phyloP scores from a whole-genome alignment of 306 rosid genomes.

The Astragalus glycyphyllos region DNA sequence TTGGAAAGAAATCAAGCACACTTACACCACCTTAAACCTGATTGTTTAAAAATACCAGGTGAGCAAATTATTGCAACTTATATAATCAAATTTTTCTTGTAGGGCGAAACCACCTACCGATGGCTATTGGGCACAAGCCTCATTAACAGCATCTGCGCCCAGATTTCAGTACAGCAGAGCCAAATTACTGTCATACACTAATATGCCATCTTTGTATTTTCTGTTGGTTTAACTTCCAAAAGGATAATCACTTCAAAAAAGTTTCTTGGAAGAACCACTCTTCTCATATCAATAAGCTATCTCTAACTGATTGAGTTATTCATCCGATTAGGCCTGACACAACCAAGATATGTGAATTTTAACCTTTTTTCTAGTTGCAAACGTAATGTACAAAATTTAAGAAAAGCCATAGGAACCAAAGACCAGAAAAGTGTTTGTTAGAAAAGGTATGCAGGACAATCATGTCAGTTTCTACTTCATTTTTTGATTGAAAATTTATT shows the following conservation, averaged over 20 bases:
- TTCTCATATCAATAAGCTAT: conserved; percentile 1
- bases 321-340: neutral
- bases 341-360: conserved; percentile 2
- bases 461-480: neutral
- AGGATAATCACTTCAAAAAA: conserved; percentile 28
- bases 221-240: conserved; percentile 8
- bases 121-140: conserved; percentile 75
- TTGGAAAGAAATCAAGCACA: conserved; percentile 50
- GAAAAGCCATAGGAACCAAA: neutral
- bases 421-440: neutral
- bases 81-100: neutral
- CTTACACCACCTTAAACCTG: conserved; percentile 79
- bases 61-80: conserved; percentile 5
- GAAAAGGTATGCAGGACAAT: neutral
- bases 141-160: conserved; percentile 78
- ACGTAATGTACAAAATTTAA: neutral
- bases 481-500: neutral
- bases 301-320: conserved; percentile 2
- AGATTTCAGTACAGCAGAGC: conserved; percentile 62
- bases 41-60: conserved; percentile 12
- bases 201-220: conserved; percentile 5
- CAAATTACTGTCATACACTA: neutral
- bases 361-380: conserved; percentile 11
- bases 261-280: conserved; percentile 11
- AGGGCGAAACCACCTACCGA: conserved; percentile 55